Base-by-base conservation (phyloP, 768 basidiomycete genomes). In the Royoungia palumana region DNA sequence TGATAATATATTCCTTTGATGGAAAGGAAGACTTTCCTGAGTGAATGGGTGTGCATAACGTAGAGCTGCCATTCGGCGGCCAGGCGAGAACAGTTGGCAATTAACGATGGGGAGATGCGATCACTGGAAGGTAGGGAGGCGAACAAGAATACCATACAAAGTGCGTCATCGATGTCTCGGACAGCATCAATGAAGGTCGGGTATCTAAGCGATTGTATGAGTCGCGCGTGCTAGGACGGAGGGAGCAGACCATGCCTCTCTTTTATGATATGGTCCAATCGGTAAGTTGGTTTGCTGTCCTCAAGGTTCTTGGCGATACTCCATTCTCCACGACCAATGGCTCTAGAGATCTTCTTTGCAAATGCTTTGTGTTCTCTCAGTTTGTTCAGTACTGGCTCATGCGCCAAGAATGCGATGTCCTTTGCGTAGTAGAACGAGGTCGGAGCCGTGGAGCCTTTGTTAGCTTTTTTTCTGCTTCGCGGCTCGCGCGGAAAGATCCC, bases 1-100 rank as follows among this genome's bases (percentile, higher is more conserved):
- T 98, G 94, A 68, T 94, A 97, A 70, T 98, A 99, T 38, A 99
- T 82, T 35, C 96, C 96, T 71, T 98, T 98, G 69, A 99, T 95
- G 35, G 91, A 94, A 47, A 99, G 75, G 72, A 99, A 99, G 25
- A 87, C 83, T 69, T 96, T 96, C 44, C 87, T 82, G 35, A 98
- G 77, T 13, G 87, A 77, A 51, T 77, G 80, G 1, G 89, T 82
- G 62, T 92, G 88, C 82, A 98, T 90, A 34, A 94, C 78, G 70
- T 94, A 99, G 25, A 97, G 74, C 67, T 97, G 92, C 95, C 95
- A 99, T 75, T 99, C 94, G 17, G 92, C 83, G 8, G 92, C 81
- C 28, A 99, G 78, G 40, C 90, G 83, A 24, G 86, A 76, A 67
- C 96, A 98, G 65, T 94, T 95, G 63, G 92, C 84, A 44, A 95